A percentile compares a stretch with the other conserved stretches of the same genome.
Evolutionary conservation across 164 flowering plant genomes (phyloP).

Genomic region (Macadamia tetraphylla): DNA sequence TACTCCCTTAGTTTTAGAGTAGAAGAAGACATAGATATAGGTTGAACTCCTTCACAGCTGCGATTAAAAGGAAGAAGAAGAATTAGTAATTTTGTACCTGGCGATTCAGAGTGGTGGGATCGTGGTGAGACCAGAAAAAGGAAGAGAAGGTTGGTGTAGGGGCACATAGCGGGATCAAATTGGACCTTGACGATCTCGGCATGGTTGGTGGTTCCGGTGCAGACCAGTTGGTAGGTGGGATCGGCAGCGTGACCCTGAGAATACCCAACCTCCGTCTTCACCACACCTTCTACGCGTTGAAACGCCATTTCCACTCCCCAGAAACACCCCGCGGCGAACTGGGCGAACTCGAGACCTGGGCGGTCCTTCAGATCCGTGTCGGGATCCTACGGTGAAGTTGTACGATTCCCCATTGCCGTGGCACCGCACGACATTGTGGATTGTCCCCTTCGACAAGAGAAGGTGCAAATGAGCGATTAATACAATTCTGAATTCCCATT

Average conservation of each 20-base stretch:
- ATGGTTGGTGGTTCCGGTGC: conserved; percentile 67
- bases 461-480: too few relatives aligned
- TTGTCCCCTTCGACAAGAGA: too few relatives aligned
- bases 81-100: conserved; percentile 49
- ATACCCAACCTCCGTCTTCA: conserved; percentile 86
- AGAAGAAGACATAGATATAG: too few relatives aligned
- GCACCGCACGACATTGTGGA: too few relatives aligned
- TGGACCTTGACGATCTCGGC: conserved; percentile 74
- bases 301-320: conserved; percentile 92
- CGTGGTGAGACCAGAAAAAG: conserved; percentile 75
- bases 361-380: conserved; percentile 40
- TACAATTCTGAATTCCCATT: too few relatives aligned
- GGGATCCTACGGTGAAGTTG: conserved; percentile 24
- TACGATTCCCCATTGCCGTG: too few relatives aligned
- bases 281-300: conserved; percentile 72
- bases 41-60: too few relatives aligned
- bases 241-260: conserved; percentile 64
- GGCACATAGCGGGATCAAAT: conserved; percentile 58
- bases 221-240: conserved; percentile 60
- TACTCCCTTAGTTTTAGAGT: too few relatives aligned
- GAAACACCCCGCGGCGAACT: conserved; percentile 94
- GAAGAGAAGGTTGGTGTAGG: conserved; percentile 55
- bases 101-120: conserved; percentile 85
- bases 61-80: neutral
- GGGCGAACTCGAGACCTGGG: conserved; percentile 59